Evolutionary conservation across 2,329 filamentous ascomycete species (phyloP), one percentile per base, ranked within the genome.

Genomic region (Chlorencoelia australis): DNA sequence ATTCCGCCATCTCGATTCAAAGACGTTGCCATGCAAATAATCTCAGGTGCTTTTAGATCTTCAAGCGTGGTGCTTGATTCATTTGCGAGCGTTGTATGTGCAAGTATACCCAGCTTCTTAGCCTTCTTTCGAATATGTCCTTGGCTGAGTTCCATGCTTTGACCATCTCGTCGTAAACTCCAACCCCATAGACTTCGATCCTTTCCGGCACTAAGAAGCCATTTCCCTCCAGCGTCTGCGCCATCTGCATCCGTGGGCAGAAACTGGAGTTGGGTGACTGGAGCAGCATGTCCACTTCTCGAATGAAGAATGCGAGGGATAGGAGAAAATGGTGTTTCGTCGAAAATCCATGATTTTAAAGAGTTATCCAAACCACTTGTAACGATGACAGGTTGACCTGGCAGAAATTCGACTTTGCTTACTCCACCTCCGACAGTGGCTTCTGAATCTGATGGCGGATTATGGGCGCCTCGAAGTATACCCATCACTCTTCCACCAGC

Each of bases 171-270:
- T 28, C 91, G 82, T 57, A 98, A 65, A 69, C 88, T 96, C 77
- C 93, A 94, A 2, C 84, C 89, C 89, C 91, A 96, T 2, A 98
- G 67, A 59, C 87, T 95, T 47, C 87, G 75, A 54, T 98, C 93
- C 51, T 78, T 74, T 41, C 87, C 88, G 48, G 84, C 85, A 52
- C 87, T 95, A 37, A 98, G 67, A 5, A 96, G 66, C 89, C 89
- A 96, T 61, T 96, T 96, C 39, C 89, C 91, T 30, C 78, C 78
- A 28, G 79, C 78, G 49, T 95, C 89, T 5, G 86, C 77, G 11
- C 88, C 89, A 51, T 96, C 89, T 26, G 91, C 89, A 48, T 87
- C 80, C 0, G 86, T 77, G 1, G 89, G 89, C 17, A 96, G 62
- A 60, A 96, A 98, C 41, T 80, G 71, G 19, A 98, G 69, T 35